phyloP scores from a whole-genome alignment of 2,329 filamentous ascomycete species.

The Metarhizium guizhouense region DNA sequence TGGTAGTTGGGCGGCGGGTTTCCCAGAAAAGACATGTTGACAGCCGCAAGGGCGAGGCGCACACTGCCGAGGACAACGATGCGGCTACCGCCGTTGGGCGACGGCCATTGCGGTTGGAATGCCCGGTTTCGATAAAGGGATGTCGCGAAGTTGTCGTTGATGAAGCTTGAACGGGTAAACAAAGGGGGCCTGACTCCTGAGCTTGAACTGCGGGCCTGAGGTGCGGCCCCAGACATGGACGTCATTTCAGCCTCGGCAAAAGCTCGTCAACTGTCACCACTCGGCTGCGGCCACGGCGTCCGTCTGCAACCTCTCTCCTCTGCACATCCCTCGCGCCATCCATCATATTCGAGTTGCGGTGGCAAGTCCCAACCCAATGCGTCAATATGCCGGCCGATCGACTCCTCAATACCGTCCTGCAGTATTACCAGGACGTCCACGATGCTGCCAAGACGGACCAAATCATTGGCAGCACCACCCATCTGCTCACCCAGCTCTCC shows the following conservation, averaged over 20 bases:
- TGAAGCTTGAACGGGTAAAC: not conserved
- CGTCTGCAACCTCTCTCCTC: not conserved
- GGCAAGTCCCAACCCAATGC: conserved; percentile 1
- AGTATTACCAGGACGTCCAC: conserved; percentile 46
- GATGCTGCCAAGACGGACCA: conserved; percentile 42
- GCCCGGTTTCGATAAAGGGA: not conserved
- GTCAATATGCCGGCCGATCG: conserved; percentile 54
- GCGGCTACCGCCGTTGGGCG: not conserved
- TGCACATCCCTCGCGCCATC: conserved; percentile 5
- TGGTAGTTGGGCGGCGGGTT: conserved; percentile 45
- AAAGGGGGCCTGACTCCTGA: not conserved
- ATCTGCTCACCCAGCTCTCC: conserved; percentile 58
- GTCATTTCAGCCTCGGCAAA: conserved; percentile 19
- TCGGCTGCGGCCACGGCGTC: not conserved
- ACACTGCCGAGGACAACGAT: not conserved
- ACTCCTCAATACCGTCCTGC: conserved; percentile 57
- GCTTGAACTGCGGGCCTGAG: not conserved
- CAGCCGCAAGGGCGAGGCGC: not conserved
- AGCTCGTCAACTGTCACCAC: not conserved
- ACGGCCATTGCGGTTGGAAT: not conserved
- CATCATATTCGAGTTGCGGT: not conserved
- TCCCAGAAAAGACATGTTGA: conserved; percentile 6
- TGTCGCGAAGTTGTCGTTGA: not conserved
- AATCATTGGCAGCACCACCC: conserved; percentile 56
- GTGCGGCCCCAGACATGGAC: not conserved